These are phyloP conservation scores for Cyclospora cayetanensis DNA, from an alignment of 169 alveolate genomes.

Conservation along the genomic window DNA sequence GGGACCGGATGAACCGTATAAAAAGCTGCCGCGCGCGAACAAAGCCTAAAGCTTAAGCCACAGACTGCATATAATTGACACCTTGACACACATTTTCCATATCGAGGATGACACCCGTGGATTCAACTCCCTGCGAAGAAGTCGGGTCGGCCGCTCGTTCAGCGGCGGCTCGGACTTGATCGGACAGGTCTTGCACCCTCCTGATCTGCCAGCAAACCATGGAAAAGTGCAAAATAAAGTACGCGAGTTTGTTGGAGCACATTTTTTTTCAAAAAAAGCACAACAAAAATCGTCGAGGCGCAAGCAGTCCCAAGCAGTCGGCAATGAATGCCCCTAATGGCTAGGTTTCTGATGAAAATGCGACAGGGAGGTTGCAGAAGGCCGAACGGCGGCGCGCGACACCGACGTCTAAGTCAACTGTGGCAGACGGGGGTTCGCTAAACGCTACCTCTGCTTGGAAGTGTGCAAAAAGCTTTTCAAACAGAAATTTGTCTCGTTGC, in stretches of 20 bases:
- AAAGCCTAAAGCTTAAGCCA: too few species aligned
- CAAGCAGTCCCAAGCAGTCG: neutral
- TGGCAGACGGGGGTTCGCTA: neutral
- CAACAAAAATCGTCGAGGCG: neutral
- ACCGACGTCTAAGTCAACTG: neutral
- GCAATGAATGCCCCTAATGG: neutral
- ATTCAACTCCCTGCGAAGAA: neutral
- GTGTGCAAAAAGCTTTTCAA: constrained; percentile 50
- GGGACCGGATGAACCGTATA: too few species aligned
- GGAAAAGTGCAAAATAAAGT: neutral
- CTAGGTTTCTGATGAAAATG: neutral
- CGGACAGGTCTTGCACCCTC: constrained; percentile 54
- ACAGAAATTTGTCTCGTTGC: constrained; percentile 40
- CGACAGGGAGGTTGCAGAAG: neutral
- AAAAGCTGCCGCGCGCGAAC: too few species aligned
- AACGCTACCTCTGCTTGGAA: constrained; percentile 58
- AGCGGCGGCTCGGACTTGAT: constrained; percentile 60
- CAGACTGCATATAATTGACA: neutral
- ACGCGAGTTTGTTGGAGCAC: neutral
- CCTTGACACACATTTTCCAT: constrained; percentile 13
- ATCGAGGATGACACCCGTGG: neutral
- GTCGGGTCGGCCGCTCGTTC: constrained; percentile 16
- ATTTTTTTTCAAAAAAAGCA: neutral
- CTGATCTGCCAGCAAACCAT: neutral
- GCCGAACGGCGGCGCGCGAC: neutral